Conservation (phyloP, 2,329 filamentous ascomycete genomes). For the Pseudogymnoascus verrucosus region DNA sequence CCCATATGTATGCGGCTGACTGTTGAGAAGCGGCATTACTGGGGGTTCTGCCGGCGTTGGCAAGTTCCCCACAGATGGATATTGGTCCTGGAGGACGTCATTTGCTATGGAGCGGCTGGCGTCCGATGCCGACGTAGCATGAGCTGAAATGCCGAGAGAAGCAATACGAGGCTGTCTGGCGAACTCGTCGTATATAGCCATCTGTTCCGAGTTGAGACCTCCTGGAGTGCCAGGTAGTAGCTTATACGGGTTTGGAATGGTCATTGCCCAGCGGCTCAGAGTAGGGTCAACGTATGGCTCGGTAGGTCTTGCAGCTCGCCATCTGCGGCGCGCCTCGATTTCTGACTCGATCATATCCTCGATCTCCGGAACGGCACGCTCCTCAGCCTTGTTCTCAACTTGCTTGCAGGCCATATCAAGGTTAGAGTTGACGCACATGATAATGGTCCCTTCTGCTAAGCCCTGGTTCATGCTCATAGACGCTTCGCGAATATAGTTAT, state of each 20-base stretch:
- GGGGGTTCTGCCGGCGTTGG: conserved; percentile 54
- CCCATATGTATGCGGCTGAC: conserved; percentile 48
- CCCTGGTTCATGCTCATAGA: conserved; percentile 61
- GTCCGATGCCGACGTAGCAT: conserved; percentile 51
- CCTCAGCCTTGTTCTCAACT: conserved; percentile 92
- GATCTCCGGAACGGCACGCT: conserved; percentile 87
- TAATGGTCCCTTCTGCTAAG: conserved; percentile 85
- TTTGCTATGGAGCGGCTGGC: conserved; percentile 54
- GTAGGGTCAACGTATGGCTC: conserved; percentile 77
- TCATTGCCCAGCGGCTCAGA: conserved; percentile 85
- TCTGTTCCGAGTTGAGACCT: conserved; percentile 82
- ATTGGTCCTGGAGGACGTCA: conserved; percentile 56
- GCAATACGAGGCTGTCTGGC: conserved; percentile 69
- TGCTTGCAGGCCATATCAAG: conserved; percentile 87
- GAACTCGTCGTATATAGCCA: conserved; percentile 96
- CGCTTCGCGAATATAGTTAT: conserved; percentile 82
- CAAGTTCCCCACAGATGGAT: conserved; percentile 46
- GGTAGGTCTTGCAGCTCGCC: conserved; percentile 65
- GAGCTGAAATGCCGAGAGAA: conserved; percentile 46
- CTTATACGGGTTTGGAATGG: conserved; percentile 89
- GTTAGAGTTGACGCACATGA: conserved; percentile 99
- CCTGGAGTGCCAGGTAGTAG: conserved; percentile 57
- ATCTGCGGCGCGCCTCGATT: conserved; percentile 67
- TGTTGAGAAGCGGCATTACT: conserved; percentile 39
- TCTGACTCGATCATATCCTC: conserved; percentile 85